These are phyloP conservation scores for Solanum hybrid DNA, from an alignment of 305 asterid genomes.

Conservation along the genomic window DNA sequence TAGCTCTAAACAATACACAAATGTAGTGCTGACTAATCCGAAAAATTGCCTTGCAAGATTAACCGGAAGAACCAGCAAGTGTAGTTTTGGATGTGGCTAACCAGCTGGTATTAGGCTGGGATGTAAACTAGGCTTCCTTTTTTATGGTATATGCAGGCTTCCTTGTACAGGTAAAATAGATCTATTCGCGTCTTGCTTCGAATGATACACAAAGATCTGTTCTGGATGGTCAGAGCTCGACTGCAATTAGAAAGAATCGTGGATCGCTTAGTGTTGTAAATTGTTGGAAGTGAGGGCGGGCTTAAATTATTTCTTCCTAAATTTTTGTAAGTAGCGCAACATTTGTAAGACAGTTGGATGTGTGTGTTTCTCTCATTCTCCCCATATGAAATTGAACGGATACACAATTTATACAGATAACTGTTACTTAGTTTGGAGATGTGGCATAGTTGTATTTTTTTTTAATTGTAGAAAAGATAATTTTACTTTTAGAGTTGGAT, in stretches of 20 bases:
- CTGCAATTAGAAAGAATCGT: background rate
- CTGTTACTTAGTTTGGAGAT: background rate
- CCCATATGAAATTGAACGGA: background rate
- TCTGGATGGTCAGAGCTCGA: background rate
- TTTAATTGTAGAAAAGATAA: background rate
- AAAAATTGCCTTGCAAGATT: background rate
- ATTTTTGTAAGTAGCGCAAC: constrained; percentile 1
- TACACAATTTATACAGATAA: background rate
- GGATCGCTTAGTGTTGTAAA: background rate
- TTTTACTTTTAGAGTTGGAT: background rate
- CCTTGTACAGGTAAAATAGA: constrained; percentile 6
- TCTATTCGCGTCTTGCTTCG: background rate
- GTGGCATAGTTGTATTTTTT: background rate
- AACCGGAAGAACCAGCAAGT: background rate
- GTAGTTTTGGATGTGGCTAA: background rate
- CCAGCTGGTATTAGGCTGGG: background rate
- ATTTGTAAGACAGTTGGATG: background rate
- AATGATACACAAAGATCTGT: background rate
- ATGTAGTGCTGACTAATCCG: background rate
- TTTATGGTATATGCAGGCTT: background rate
- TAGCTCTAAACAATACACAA: background rate
- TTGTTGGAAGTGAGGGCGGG: background rate
- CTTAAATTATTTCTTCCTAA: background rate
- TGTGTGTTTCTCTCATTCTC: background rate
- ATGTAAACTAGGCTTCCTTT: background rate